Percentiles rank a stretch among this genome's conserved stretches.
Evolutionary conservation across 1,284 basidiomycete species (phyloP).

Genomic region (Sutorius eximius): DNA sequence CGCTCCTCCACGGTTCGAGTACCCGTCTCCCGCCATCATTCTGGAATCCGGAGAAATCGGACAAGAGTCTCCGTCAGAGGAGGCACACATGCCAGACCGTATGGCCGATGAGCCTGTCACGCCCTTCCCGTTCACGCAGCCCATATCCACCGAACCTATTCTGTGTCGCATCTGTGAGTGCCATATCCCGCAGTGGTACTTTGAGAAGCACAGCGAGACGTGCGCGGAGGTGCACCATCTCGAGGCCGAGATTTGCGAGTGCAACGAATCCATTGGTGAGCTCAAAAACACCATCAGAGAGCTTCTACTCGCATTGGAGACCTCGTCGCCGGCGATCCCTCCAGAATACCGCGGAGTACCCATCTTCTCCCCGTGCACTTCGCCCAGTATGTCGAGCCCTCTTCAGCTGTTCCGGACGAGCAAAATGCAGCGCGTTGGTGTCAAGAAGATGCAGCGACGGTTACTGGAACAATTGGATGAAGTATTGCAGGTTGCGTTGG

Average conservation of each 20-base stretch:
- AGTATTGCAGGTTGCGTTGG: slow-evolving; percentile 75
- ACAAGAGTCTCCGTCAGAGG: slow-evolving; percentile 44
- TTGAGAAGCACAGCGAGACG: slow-evolving; percentile 99
- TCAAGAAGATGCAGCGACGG: slow-evolving; percentile 80
- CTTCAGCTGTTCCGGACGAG: slow-evolving; percentile 69
- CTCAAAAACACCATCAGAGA: slow-evolving; percentile 81
- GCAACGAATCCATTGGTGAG: slow-evolving; percentile 91
- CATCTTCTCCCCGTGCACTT: slow-evolving; percentile 69
- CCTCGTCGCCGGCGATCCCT: slow-evolving; percentile 55
- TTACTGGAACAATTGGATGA: slow-evolving; percentile 85
- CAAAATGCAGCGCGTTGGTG: slow-evolving; percentile 76
- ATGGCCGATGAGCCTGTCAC: slow-evolving; percentile 49
- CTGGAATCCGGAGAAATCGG: slow-evolving; percentile 57
- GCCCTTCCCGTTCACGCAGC: slow-evolving; percentile 70
- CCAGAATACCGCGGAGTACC: slow-evolving; percentile 90
- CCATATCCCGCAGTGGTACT: slow-evolving; percentile 98
- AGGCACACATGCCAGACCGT: slow-evolving; percentile 25
- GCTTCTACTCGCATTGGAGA: slow-evolving; percentile 63
- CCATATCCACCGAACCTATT: slow-evolving; percentile 84
- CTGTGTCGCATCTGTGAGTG: slow-evolving; percentile 98
- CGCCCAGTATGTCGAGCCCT: slow-evolving; percentile 66
- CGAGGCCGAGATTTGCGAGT: slow-evolving; percentile 92
- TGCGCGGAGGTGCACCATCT: slow-evolving; percentile 96
- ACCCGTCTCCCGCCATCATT: slow-evolving; percentile 56
- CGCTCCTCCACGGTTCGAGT: slow-evolving; percentile 63